These are phyloP conservation scores for Phytophthora litchii DNA, from an alignment of 352 stramenopile species.

Conservation along the genomic window DNA sequence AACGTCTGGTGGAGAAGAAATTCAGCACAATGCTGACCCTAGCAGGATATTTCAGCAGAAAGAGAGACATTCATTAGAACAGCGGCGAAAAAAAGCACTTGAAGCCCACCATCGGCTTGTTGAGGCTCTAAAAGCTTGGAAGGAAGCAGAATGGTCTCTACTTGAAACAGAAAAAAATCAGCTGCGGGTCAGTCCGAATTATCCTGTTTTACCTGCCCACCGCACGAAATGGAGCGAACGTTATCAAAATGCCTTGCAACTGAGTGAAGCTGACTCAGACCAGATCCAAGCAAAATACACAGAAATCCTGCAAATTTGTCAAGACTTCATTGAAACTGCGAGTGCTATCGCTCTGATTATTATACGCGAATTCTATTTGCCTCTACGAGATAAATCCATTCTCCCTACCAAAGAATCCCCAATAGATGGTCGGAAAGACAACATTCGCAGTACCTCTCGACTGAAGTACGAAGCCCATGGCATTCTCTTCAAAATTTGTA, in stretches of 20 bases:
- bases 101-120: slow-evolving; percentile 61
- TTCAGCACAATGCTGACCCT: slow-evolving; percentile 35
- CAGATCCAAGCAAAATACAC: slow-evolving; percentile 83
- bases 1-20: slow-evolving; percentile 4
- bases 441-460: slow-evolving; percentile 54
- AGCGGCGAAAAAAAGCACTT: slow-evolving; percentile 55
- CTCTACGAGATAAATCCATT: slow-evolving; percentile 81
- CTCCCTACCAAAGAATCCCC: slow-evolving; percentile 50
- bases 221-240: slow-evolving; percentile 70
- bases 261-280: slow-evolving; percentile 41
- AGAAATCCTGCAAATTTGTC: slow-evolving; percentile 83
- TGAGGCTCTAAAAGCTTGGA: slow-evolving; percentile 76
- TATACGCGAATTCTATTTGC: slow-evolving; percentile 81
- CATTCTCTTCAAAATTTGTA: slow-evolving; percentile 91
- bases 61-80: slow-evolving; percentile 51
- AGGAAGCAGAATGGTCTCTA: slow-evolving; percentile 70
- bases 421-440: slow-evolving; percentile 77
- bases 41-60: slow-evolving; percentile 54
- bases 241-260: slow-evolving; percentile 55
- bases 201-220: slow-evolving; percentile 55
- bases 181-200: slow-evolving; percentile 43
- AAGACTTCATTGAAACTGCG: slow-evolving; percentile 89
- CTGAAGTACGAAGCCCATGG: slow-evolving; percentile 88
- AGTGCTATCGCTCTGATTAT: slow-evolving; percentile 74
- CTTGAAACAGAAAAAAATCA: slow-evolving; percentile 58